Percentiles rank a stretch among this genome's conserved stretches.
These are phyloP conservation scores for Zymoseptoria brevis DNA, from an alignment of 2,329 filamentous ascomycete species.

Conservation along the genomic window DNA sequence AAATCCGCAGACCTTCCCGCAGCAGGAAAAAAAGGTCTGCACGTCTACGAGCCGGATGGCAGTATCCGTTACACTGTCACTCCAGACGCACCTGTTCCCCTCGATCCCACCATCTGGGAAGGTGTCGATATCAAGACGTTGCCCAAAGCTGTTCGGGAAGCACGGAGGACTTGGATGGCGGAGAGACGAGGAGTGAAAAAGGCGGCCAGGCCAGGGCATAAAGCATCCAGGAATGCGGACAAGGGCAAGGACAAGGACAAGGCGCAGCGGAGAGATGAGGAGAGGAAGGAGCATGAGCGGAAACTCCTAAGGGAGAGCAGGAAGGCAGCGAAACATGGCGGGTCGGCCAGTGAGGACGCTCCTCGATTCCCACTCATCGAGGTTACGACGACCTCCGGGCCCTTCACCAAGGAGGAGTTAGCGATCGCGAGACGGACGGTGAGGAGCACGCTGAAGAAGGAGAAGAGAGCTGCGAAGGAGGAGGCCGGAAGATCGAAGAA, in stretches of 20 bases:
- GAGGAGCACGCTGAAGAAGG: conserved; percentile 11
- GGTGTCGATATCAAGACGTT: conserved; percentile 11
- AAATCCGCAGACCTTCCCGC: neutral
- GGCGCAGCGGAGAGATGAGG: conserved; percentile 6
- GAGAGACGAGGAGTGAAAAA: conserved; percentile 9
- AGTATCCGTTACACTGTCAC: conserved; percentile 8
- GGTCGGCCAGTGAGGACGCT: conserved; percentile 7
- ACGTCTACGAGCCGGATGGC: conserved; percentile 11
- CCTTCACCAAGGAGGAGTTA: conserved; percentile 12
- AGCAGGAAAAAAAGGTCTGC: neutral
- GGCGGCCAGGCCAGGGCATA: neutral
- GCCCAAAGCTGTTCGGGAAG: conserved; percentile 16
- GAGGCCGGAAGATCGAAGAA: conserved; percentile 4
- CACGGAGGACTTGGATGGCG: conserved; percentile 14
- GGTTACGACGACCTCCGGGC: conserved; percentile 1
- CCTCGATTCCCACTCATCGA: conserved; percentile 10
- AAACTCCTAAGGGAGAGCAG: conserved; percentile 10
- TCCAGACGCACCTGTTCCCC: conserved; percentile 7
- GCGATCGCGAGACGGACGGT: conserved; percentile 12
- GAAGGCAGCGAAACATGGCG: conserved; percentile 1
- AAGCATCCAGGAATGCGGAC: neutral
- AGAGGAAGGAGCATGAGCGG: conserved; percentile 4
- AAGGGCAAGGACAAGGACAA: conserved; percentile 1
- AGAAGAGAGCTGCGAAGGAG: conserved; percentile 8
- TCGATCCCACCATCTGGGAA: conserved; percentile 16